Percentiles rank a stretch among this genome's conserved stretches.
phyloP scores from a whole-genome alignment of 83 land plant species.

The Picea abies region DNA sequence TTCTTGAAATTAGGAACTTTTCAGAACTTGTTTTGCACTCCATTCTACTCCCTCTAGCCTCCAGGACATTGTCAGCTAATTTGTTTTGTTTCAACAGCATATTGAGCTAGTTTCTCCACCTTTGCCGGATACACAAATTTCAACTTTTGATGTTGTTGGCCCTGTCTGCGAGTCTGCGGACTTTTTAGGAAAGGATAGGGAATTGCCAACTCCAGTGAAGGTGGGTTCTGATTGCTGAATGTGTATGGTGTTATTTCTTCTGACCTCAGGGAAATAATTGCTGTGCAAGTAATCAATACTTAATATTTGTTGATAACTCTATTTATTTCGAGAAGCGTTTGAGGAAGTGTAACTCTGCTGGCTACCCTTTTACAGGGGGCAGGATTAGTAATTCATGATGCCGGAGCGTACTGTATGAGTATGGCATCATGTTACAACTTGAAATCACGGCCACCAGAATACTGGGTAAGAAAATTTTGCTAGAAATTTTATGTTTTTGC shows the following conservation, averaged over 20 bases:
- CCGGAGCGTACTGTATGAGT: conserved; percentile 66
- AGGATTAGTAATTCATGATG: conserved; percentile 56
- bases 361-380: conserved; percentile 28
- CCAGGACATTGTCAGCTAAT: not conserved
- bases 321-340: not conserved
- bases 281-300: not conserved
- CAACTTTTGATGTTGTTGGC: conserved; percentile 49
- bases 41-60: not conserved
- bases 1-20: not conserved
- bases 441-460: conserved; percentile 55
- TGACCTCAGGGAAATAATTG: not conserved
- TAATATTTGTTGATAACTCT: not conserved
- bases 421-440: conserved; percentile 59
- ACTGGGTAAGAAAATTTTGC: conserved; percentile 36
- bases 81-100: conserved; percentile 28
- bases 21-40: not conserved
- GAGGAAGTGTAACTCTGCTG: not conserved
- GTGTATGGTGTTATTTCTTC: not conserved
- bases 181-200: conserved; percentile 50
- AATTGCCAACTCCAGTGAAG: conserved; percentile 41
- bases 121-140: conserved; percentile 20
- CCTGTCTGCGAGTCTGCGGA: conserved; percentile 66
- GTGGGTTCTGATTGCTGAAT: conserved; percentile 2
- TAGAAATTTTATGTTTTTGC: not conserved
- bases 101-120: conserved; percentile 52